phyloP scores from a whole-genome alignment of 208 protist genomes.

The Tritrichomonas musculus region DNA sequence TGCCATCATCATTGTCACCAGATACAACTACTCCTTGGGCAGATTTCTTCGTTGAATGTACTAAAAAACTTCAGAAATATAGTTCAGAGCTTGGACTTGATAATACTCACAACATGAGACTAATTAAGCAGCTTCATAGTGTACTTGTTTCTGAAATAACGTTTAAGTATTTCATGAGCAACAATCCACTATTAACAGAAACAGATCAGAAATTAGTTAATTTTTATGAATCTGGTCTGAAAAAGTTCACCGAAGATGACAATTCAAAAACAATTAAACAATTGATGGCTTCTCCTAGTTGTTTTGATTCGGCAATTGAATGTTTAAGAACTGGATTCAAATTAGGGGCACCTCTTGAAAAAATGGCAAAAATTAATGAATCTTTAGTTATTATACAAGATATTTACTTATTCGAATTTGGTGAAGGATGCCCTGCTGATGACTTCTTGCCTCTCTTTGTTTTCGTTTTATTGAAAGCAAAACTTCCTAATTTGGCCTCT shows the following conservation, averaged over 20 bases:
- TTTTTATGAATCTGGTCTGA: not conserved
- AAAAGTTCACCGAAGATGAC: not conserved
- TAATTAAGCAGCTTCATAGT: not conserved
- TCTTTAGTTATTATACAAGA: not conserved
- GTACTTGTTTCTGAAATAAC: not conserved
- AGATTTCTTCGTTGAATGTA: not conserved
- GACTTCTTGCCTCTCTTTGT: not conserved
- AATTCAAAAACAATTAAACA: not conserved
- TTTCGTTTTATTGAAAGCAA: not conserved
- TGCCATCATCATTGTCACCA: too few relatives aligned
- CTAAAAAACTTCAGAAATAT: not conserved
- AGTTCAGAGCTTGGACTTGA: not conserved
- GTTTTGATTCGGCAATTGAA: not conserved
- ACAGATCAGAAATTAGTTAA: not conserved
- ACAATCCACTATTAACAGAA: not conserved
- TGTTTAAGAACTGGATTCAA: not conserved
- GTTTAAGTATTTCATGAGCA: not conserved
- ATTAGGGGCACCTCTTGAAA: not conserved
- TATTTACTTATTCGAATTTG: not conserved
- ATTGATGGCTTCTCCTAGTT: not conserved
- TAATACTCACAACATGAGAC: not conserved
- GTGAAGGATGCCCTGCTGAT: conserved; percentile 12
- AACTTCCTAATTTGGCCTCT: not conserved
- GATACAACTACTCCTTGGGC: not conserved
- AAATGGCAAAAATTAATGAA: not conserved